phyloP scores from a whole-genome alignment of 192 early-diverging fungal species.

The Powellomyces hirtus region DNA sequence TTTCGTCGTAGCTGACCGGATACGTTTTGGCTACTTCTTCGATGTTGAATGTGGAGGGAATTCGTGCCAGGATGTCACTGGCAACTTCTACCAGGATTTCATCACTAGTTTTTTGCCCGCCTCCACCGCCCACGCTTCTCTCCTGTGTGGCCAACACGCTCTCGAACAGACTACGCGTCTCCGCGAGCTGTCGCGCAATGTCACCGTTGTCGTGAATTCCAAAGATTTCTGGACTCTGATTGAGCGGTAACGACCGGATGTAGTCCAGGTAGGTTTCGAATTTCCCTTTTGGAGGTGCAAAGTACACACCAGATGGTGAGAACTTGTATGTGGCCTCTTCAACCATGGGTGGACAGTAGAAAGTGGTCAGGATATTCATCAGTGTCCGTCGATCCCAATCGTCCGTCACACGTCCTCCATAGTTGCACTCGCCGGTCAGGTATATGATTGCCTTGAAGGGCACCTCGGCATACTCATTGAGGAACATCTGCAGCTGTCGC shows the following conservation, averaged over 20 bases:
- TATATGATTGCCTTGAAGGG: constrained; percentile 62
- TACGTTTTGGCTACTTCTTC: constrained; percentile 49
- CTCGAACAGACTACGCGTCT: constrained; percentile 56
- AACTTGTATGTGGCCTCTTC: constrained; percentile 57
- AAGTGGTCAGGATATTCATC: constrained; percentile 56
- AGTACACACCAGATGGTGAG: constrained; percentile 55
- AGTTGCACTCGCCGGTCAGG: constrained; percentile 65
- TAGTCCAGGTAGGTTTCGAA: constrained; percentile 57
- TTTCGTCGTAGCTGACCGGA: constrained; percentile 62
- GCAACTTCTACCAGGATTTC: constrained; percentile 60
- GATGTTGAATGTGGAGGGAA: constrained; percentile 50
- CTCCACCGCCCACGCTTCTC: constrained; percentile 21
- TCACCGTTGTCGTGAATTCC: constrained; percentile 71
- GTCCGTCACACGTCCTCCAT: constrained; percentile 66
- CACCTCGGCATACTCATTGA: constrained; percentile 57
- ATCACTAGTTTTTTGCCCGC: constrained; percentile 53
- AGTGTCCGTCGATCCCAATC: constrained; percentile 66
- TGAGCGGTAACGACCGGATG: constrained; percentile 55
- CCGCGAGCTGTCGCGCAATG: constrained; percentile 61
- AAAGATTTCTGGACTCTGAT: constrained; percentile 65
- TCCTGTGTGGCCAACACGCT: constrained; percentile 59
- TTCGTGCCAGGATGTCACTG: constrained; percentile 49
- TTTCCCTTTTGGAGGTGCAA: constrained; percentile 50
- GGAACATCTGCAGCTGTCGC: constrained; percentile 64
- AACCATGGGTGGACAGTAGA: constrained; percentile 48